phyloP scores from a whole-genome alignment of 768 basidiomycete genomes.

The Calocybe gangraenosa region DNA sequence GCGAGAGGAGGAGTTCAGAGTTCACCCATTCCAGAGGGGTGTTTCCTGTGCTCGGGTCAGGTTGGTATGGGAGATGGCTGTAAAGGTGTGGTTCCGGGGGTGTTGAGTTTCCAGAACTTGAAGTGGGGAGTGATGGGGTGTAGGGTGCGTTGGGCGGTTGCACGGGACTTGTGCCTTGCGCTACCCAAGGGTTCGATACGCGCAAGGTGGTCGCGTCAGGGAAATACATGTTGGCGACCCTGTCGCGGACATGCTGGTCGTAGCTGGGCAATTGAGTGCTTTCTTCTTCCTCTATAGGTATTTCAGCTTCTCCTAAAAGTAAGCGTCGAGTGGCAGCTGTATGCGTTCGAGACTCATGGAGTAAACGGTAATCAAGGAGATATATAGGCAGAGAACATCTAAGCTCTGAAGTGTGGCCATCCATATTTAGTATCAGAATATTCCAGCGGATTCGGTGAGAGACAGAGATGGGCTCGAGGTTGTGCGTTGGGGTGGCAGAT shows the following conservation, averaged over 20 bases:
- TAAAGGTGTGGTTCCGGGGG: constrained; percentile 35
- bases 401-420: constrained; percentile 93
- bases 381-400: constrained; percentile 89
- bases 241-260: constrained; percentile 82
- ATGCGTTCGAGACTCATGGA: constrained; percentile 69
- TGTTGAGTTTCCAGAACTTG: constrained; percentile 31
- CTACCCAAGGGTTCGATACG: constrained; percentile 61
- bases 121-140: constrained; percentile 11
- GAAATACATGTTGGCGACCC: constrained; percentile 76
- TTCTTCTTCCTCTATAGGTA: constrained; percentile 39
- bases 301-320: constrained; percentile 43
- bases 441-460: constrained; percentile 80
- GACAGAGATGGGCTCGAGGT: constrained; percentile 70
- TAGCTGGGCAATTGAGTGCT: constrained; percentile 88
- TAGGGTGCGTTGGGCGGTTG: constrained; percentile 17
- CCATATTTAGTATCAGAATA: constrained; percentile 76
- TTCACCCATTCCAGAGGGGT: constrained; percentile 76
- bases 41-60: constrained; percentile 33
- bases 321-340: constrained; percentile 76
- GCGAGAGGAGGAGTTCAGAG: constrained; percentile 73
- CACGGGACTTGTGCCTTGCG: constrained; percentile 33
- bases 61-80: constrained; percentile 42
- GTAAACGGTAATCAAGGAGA: constrained; percentile 69
- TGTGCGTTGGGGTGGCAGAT: constrained; percentile 64
- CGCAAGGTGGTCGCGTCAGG: constrained; percentile 61